Percentiles rank a stretch among this genome's conserved stretches.
phyloP scores from a whole-genome alignment of 1,284 basidiomycete genomes.

The Tylopilus orsonianus region DNA sequence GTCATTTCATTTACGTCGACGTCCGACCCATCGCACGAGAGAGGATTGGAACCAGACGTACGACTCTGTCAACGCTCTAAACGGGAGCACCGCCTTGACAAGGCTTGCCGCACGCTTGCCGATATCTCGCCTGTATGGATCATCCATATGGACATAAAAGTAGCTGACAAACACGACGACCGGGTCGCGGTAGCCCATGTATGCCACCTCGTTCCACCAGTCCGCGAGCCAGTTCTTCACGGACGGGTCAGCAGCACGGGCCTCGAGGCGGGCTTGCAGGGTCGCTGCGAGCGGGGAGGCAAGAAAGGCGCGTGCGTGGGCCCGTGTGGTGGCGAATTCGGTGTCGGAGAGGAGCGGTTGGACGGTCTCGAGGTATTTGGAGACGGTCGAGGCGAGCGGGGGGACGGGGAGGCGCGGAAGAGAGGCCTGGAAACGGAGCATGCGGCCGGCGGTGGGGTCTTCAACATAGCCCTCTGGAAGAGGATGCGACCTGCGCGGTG shows the following conservation, averaged over 20 bases:
- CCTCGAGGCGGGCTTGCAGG: constrained; percentile 81
- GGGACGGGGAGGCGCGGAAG: constrained; percentile 87
- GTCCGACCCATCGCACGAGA: neutral
- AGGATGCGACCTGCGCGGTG: constrained; percentile 27
- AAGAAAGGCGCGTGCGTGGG: constrained; percentile 70
- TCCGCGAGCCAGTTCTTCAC: constrained; percentile 87
- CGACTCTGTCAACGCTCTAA: constrained; percentile 81
- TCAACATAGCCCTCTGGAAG: constrained; percentile 44
- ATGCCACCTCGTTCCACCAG: constrained; percentile 97
- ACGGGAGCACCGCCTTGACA: constrained; percentile 81
- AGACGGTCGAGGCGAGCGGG: constrained; percentile 72
- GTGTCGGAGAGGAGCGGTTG: constrained; percentile 69
- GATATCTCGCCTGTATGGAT: constrained; percentile 54
- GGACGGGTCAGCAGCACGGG: constrained; percentile 63
- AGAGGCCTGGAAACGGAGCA: constrained; percentile 79
- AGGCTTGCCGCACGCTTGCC: constrained; percentile 77
- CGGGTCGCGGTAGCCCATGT: constrained; percentile 84
- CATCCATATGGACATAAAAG: constrained; percentile 88
- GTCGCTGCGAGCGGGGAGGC: constrained; percentile 67
- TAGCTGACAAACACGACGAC: constrained; percentile 95
- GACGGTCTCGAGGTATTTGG: constrained; percentile 86
- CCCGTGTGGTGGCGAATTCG: constrained; percentile 60
- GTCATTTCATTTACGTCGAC: neutral
- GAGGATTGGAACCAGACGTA: constrained; percentile 35
- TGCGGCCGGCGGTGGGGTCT: constrained; percentile 57